A percentile compares a stretch with the other conserved stretches of the same genome.
Conservation (phyloP, 2,329 filamentous ascomycete genomes). For the Fusarium sp. region DNA sequence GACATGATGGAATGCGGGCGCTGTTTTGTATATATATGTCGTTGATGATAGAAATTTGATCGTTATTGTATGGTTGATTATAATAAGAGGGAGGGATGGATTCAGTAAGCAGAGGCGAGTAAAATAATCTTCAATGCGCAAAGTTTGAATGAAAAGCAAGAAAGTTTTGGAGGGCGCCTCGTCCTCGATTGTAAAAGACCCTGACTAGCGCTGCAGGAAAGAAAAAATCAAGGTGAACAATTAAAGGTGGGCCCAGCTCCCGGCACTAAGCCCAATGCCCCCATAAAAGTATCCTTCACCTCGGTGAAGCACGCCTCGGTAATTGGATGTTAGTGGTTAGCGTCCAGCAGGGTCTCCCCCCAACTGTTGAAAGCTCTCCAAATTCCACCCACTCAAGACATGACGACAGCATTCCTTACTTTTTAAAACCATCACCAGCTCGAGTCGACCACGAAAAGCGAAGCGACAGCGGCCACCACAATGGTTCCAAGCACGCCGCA, state of each 20-base stretch:
- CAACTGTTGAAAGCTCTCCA: slow-evolving; percentile 50
- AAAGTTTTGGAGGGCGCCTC: slow-evolving; percentile 21
- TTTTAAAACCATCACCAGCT: slow-evolving; percentile 37
- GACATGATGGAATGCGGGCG: slow-evolving; percentile 50
- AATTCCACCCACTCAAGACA: slow-evolving; percentile 43
- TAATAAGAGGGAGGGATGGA: background rate
- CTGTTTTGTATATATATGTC: background rate
- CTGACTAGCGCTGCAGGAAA: slow-evolving; percentile 29
- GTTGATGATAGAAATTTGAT: background rate
- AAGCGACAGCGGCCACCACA: slow-evolving; percentile 41
- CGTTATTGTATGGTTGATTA: too few relatives aligned
- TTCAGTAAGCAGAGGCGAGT: too few relatives aligned
- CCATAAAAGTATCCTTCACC: slow-evolving; percentile 35
- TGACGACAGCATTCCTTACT: slow-evolving; percentile 45
- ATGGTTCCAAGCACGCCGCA: slow-evolving; percentile 58
- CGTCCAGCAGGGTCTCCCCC: slow-evolving; percentile 27
- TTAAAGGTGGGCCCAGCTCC: slow-evolving; percentile 37
- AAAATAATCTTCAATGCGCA: slow-evolving; percentile 9
- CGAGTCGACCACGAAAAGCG: slow-evolving; percentile 9
- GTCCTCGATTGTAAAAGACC: slow-evolving; percentile 25
- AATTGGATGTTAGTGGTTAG: slow-evolving; percentile 24
- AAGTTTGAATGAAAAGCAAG: slow-evolving; percentile 17
- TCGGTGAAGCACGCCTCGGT: slow-evolving; percentile 39
- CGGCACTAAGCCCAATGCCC: slow-evolving; percentile 30
- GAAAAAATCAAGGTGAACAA: slow-evolving; percentile 54